phyloP scores from a whole-genome alignment of 2,329 filamentous ascomycete species.

The Ophiognomonia clavigignenti-juglandacearum region DNA sequence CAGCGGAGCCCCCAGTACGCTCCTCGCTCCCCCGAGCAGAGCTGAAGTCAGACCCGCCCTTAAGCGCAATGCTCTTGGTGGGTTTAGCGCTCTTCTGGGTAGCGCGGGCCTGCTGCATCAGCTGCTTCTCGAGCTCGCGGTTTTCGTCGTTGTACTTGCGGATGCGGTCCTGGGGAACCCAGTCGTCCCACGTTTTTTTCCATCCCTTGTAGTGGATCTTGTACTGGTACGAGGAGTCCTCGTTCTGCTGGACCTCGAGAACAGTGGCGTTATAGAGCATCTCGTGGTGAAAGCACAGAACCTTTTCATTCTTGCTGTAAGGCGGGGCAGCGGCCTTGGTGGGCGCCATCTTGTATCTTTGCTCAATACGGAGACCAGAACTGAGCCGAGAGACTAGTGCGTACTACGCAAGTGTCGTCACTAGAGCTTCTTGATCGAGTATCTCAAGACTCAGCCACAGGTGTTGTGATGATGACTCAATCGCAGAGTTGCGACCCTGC shows the following conservation, averaged over 20 bases:
- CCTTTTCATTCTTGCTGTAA: conserved; percentile 78
- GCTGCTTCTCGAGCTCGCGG: conserved; percentile 75
- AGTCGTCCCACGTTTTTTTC: conserved; percentile 99
- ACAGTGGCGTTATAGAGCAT: conserved; percentile 97
- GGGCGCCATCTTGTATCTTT: conserved; percentile 36
- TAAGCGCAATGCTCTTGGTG: conserved; percentile 39
- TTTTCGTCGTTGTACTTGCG: conserved; percentile 95
- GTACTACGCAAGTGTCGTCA: no score
- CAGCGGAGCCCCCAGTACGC: conserved; percentile 56
- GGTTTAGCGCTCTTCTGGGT: conserved; percentile 42
- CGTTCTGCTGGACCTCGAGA: conserved; percentile 68
- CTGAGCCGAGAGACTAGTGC: no score
- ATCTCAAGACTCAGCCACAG: no score
- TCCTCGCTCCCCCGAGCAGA: conserved; percentile 75
- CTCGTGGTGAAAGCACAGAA: conserved; percentile 95
- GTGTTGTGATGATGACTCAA: no score
- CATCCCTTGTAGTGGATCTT: conserved; percentile 98
- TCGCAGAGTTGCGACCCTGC: no score
- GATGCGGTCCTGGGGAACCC: conserved; percentile 90
- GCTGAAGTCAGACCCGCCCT: conserved; percentile 52
- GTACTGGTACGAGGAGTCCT: conserved; percentile 74
- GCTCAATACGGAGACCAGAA: no score
- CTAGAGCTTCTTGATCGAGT: no score
- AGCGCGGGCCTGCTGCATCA: conserved; percentile 63
- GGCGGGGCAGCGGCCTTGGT: conserved; percentile 41